Percentiles rank a stretch among this genome's conserved stretches.
These are phyloP conservation scores for Oryza glaberrima DNA, from an alignment of 176 grass and related monocot genomes.

Conservation along the genomic window DNA sequence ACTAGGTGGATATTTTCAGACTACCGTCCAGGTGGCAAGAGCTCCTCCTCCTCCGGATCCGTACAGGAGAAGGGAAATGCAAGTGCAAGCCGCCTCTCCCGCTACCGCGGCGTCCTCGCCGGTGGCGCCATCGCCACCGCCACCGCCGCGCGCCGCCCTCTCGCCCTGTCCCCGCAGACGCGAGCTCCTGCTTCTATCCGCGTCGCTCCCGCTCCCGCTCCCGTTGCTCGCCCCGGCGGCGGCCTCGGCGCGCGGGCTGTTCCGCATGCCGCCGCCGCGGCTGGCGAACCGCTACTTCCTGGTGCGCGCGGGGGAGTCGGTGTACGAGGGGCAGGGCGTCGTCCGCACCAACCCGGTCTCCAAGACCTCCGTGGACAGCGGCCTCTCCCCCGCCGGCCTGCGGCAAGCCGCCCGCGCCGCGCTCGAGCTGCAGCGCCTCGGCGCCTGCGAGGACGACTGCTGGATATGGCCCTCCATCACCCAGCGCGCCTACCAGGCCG, in stretches of 20 bases:
- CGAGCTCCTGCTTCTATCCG: constrained; percentile 54
- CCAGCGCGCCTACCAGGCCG: constrained; percentile 88
- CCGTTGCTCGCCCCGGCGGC: constrained; percentile 32
- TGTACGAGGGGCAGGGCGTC: constrained; percentile 75
- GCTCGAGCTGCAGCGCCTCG: constrained; percentile 75
- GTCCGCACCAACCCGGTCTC: constrained; percentile 82
- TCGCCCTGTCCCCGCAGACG: constrained; percentile 38
- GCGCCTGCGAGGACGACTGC: constrained; percentile 88
- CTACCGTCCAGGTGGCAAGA: not conserved
- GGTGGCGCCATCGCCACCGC: not conserved
- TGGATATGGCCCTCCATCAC: constrained; percentile 99
- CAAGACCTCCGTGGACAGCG: constrained; percentile 92
- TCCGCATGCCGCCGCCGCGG: constrained; percentile 81
- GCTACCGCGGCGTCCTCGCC: constrained; percentile 27
- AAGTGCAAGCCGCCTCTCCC: constrained; percentile 28
- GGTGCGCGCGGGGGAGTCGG: constrained; percentile 84
- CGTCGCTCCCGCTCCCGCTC: constrained; percentile 36
- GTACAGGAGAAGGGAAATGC: constrained; percentile 22
- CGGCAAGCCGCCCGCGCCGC: constrained; percentile 73
- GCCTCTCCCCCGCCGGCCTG: constrained; percentile 73
- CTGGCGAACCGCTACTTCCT: constrained; percentile 91
- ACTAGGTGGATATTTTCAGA: constrained; percentile 22
- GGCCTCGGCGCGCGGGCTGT: constrained; percentile 73
- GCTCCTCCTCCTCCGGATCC: constrained; percentile 2
- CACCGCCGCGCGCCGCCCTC: not conserved